Percentiles rank a stretch among this genome's conserved stretches.
Evolutionary conservation across 805 yeast genomes (phyloP).

Genomic region (Dipodascus albidus): DNA sequence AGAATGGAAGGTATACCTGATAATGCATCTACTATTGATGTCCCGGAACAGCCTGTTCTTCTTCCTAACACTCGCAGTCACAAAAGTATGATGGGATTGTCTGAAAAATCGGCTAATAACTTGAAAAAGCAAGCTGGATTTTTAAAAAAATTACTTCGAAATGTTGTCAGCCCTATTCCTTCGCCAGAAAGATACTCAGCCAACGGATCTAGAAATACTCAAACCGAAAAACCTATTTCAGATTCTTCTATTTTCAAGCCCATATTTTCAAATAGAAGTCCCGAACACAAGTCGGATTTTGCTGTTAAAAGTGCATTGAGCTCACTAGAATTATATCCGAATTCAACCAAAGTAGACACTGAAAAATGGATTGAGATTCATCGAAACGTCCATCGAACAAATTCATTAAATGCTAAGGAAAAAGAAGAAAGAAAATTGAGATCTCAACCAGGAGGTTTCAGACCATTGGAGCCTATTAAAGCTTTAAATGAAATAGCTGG

Average conservation of each 20-base stretch:
- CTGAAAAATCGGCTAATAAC: neutral
- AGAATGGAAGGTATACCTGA: neutral
- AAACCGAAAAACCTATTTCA: too few relatives aligned
- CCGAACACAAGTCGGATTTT: too few relatives aligned
- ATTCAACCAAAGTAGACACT: conserved; percentile 2
- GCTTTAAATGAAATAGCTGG: conserved; percentile 13
- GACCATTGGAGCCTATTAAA: conserved; percentile 44
- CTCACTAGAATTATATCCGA: neutral
- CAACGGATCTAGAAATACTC: too few relatives aligned
- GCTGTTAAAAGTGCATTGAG: neutral
- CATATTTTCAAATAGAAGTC: too few relatives aligned
- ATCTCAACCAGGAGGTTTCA: conserved; percentile 49
- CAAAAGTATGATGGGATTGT: neutral
- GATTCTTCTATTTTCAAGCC: too few relatives aligned
- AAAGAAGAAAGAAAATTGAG: conserved; percentile 47
- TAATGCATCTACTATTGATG: neutral
- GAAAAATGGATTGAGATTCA: conserved; percentile 41
- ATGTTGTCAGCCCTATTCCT: neutral
- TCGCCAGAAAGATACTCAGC: neutral
- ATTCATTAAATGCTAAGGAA: conserved; percentile 55
- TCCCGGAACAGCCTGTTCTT: neutral
- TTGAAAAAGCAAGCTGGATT: neutral
- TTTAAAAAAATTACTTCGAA: neutral
- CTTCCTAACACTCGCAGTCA: neutral
- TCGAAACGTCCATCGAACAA: conserved; percentile 60